Conservation (phyloP, 306 rosid genomes). For the Rosa persica region DNA sequence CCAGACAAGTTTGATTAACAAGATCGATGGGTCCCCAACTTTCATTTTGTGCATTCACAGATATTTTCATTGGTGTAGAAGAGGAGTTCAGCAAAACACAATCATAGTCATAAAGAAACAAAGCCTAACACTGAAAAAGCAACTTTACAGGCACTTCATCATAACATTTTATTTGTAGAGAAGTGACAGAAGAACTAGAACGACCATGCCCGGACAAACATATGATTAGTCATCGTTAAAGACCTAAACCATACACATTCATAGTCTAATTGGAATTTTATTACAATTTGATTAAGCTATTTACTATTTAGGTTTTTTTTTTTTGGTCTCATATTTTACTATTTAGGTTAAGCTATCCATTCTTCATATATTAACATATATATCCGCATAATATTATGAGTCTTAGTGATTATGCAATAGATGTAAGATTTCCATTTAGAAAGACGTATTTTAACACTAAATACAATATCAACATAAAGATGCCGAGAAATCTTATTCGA, state of each 20-base stretch:
- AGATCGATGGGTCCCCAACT: constrained; percentile 11
- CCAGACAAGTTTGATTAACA: not conserved
- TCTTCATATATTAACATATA: not conserved
- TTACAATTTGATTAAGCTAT: not conserved
- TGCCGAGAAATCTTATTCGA: not conserved
- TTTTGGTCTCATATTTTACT: no score
- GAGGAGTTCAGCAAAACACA: constrained; percentile 11
- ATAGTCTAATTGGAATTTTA: not conserved
- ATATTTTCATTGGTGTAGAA: constrained; percentile 13
- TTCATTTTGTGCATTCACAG: not conserved
- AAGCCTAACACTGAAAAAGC: constrained; percentile 10
- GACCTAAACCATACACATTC: not conserved
- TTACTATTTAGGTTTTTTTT: no score
- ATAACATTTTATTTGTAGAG: not conserved
- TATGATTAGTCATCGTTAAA: not conserved
- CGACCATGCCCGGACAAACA: not conserved
- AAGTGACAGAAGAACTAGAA: not conserved
- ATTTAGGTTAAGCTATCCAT: no score
- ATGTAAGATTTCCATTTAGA: not conserved
- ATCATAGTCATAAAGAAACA: constrained; percentile 10
- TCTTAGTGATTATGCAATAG: no score
- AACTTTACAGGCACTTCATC: not conserved
- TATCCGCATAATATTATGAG: not conserved
- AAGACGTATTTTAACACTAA: not conserved
- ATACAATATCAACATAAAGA: not conserved